These are phyloP conservation scores for Coelastrella sp. DNA, from an alignment of 139 green algal species.

Conservation along the genomic window DNA sequence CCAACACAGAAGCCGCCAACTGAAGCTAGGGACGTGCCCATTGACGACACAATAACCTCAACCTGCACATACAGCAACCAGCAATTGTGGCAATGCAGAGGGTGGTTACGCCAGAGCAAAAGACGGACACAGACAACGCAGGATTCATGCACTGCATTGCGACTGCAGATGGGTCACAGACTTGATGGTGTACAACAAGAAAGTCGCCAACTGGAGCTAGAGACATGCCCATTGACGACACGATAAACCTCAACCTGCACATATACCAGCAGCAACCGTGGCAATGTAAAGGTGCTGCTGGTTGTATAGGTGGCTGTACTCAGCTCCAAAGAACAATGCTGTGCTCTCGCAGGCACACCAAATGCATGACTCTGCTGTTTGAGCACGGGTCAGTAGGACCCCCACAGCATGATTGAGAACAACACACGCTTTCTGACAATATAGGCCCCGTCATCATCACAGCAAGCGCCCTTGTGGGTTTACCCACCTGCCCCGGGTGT, in stretches of 20 bases:
- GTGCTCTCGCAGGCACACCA: no score
- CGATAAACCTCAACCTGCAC: conserved; percentile 90
- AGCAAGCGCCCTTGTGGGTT: background rate
- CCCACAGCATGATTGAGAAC: no score
- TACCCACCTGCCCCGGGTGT: conserved; percentile 56
- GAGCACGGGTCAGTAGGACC: no score
- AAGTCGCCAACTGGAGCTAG: conserved; percentile 88
- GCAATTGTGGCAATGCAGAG: background rate
- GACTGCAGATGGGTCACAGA: conserved; percentile 80
- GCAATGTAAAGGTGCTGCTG: no score
- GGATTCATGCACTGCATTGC: no score
- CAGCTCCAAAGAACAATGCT: no score
- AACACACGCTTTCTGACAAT: no score
- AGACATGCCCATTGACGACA: conserved; percentile 85
- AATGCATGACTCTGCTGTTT: no score
- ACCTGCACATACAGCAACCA: conserved; percentile 58
- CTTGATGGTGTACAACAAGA: conserved; percentile 62
- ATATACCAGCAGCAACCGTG: background rate
- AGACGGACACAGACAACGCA: no score
- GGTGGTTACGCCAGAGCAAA: no score
- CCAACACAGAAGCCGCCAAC: conserved; percentile 83
- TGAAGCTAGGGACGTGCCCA: conserved; percentile 89
- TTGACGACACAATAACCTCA: conserved; percentile 91
- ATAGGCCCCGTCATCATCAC: background rate
- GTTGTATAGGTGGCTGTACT: no score